These are phyloP conservation scores for Aspergillus leporis DNA, from an alignment of 495 filamentous ascomycete species.

Conservation along the genomic window DNA sequence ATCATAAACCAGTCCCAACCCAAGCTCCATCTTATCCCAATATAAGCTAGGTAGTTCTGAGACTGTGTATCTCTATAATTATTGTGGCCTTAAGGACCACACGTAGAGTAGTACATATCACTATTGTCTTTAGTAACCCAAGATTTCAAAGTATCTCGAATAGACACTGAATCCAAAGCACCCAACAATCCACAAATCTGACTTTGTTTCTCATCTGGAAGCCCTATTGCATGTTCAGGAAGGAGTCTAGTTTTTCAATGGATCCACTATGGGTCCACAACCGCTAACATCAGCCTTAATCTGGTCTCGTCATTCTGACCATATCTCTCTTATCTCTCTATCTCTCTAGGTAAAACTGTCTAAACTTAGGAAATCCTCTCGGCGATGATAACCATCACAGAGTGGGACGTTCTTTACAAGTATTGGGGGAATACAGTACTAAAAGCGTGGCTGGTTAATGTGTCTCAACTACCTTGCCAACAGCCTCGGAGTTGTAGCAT, in stretches of 20 bases:
- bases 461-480: too few relatives aligned
- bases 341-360: slow-evolving; percentile 21
- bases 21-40: too few relatives aligned
- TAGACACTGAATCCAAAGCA: not conserved
- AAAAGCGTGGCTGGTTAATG: not conserved
- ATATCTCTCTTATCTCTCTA: not conserved
- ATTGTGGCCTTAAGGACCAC: too few relatives aligned
- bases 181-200: not conserved
- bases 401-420: slow-evolving; percentile 6
- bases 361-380: slow-evolving; percentile 21
- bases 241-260: not conserved
- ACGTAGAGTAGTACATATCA: not conserved
- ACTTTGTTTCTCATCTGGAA: not conserved
- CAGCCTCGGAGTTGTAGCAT: not conserved
- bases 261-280: not conserved
- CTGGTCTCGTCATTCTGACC: slow-evolving; percentile 1
- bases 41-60: too few relatives aligned
- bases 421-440: not conserved
- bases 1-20: too few relatives aligned
- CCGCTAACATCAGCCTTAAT: slow-evolving; percentile 6
- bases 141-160: not conserved
- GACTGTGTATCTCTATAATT: too few relatives aligned
- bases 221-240: not conserved
- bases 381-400: slow-evolving; percentile 11
- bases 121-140: too few relatives aligned